phyloP scores from a whole-genome alignment of 345 rosid genomes.

The Citrus medica region DNA sequence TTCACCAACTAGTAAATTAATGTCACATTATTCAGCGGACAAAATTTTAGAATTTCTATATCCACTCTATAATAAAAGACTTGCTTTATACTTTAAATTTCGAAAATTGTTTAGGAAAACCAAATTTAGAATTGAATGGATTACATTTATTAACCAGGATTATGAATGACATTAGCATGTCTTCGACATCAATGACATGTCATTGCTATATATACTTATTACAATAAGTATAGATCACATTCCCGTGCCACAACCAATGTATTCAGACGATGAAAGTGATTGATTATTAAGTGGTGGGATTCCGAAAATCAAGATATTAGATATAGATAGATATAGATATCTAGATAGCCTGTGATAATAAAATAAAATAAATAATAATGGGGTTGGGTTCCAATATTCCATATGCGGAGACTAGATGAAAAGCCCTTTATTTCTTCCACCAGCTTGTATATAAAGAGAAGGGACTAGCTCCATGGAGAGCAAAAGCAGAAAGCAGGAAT shows the following conservation, averaged over 20 bases:
- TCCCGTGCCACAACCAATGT: not conserved
- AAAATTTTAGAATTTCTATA: too few species aligned
- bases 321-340: too few species aligned
- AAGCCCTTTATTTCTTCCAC: not conserved
- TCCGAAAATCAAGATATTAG: not conserved
- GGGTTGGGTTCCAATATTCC: not conserved
- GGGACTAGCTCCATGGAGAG: not conserved
- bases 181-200: not conserved
- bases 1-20: too few species aligned
- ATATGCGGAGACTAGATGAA: not conserved
- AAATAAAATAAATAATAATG: not conserved
- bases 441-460: not conserved
- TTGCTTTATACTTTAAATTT: too few species aligned
- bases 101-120: not conserved
- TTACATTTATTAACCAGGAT: not conserved
- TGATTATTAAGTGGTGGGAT: slow-evolving; percentile 10
- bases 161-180: slow-evolving; percentile 1
- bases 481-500: not conserved
- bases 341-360: not conserved
- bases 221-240: not conserved
- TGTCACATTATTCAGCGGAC: too few species aligned
- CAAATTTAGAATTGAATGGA: too few species aligned
- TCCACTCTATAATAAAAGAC: too few species aligned
- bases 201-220: not conserved
- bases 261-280: not conserved